Base-by-base conservation (phyloP, 371 early-diverging fungal genomes). In the Zopfochytrium polystomum region DNA sequence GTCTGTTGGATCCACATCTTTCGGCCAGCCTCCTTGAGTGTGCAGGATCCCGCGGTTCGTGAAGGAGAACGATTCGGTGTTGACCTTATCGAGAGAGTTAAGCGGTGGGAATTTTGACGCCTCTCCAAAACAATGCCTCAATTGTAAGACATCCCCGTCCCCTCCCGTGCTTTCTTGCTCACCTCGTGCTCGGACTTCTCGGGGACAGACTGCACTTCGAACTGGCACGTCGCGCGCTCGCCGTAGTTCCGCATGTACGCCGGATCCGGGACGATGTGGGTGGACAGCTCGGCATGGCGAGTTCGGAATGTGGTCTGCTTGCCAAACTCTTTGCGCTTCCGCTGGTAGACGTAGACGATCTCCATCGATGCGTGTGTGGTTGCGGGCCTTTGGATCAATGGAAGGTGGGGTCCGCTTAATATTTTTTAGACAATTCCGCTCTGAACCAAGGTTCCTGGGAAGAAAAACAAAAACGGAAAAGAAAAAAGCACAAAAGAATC, bases 121-220 rank as follows among this genome's bases (percentile, higher is more conserved):
- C 18, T n/a, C n/a, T n/a, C n/a, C n/a, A n/a, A n/a, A n/a, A n/a
- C n/a, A n/a, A n/a, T n/a, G n/a, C n/a, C n/a, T n/a, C n/a, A n/a
- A n/a, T n/a, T n/a, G n/a, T n/a, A n/a, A n/a, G n/a, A n/a, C n/a
- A n/a, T n/a, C n/a, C n/a, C n/a, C n/a, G n/a, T n/a, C n/a, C n/a
- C n/a, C n/a, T n/a, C n/a, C n/a, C n/a, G n/a, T n/a, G n/a, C n/a
- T n/a, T n/a, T n/a, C n/a, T n/a, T n/a, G 27, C 47, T 27, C 29
- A 78, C 81, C 72, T 82, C 83, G 63, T 82, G 83, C 67, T 82
- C 83, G n/a, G 68, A 68, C 60, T 76, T 74, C 27, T 80, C 83
- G 0, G 78, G 76, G 15, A 60, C 74, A 29, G 70, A 63, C 60
- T 80, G 81, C 25, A 74, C 59, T 58, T 80, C 82, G 5, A 58